These are phyloP conservation scores for Simplicillium aogashimaense DNA, from an alignment of 2,329 filamentous ascomycete genomes.

Conservation along the genomic window DNA sequence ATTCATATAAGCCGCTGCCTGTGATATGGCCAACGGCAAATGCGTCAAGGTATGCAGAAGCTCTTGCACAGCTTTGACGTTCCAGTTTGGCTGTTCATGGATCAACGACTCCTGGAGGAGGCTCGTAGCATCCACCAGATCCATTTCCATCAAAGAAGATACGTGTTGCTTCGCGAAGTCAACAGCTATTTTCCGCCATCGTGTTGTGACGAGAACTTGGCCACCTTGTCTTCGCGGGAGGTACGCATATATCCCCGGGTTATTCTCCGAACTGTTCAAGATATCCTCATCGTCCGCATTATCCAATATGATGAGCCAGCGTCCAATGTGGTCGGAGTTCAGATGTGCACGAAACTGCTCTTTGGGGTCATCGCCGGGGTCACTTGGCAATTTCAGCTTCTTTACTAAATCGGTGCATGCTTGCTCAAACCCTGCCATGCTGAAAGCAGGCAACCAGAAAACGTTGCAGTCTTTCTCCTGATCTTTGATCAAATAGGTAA, in stretches of 20 bases:
- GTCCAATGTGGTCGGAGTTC: constrained; percentile 14
- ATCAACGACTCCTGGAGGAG: constrained; percentile 10
- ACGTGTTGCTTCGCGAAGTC: constrained; percentile 11
- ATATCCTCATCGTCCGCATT: constrained; percentile 28
- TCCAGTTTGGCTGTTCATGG: neutral
- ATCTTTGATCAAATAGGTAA: constrained; percentile 23
- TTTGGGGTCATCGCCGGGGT: constrained; percentile 44
- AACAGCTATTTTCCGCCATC: constrained; percentile 19
- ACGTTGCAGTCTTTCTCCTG: constrained; percentile 24
- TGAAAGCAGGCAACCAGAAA: constrained; percentile 32
- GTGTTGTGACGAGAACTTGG: constrained; percentile 25
- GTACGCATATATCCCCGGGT: constrained; percentile 9
- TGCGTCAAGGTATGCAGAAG: constrained; percentile 15
- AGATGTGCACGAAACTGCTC: constrained; percentile 42
- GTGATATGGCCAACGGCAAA: constrained; percentile 26
- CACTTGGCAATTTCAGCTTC: constrained; percentile 22
- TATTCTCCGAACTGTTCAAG: constrained; percentile 9
- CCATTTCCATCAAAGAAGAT: constrained; percentile 10
- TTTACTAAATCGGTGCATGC: constrained; percentile 23
- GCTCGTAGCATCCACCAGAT: constrained; percentile 10
- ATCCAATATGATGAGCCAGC: constrained; percentile 30
- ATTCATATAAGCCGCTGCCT: constrained; percentile 32
- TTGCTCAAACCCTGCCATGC: constrained; percentile 26
- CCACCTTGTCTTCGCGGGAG: constrained; percentile 21
- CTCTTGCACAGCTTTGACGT: neutral